Evolutionary conservation across 2,329 filamentous ascomycete species (phyloP).

Genomic region (Penicillium crustosum): DNA sequence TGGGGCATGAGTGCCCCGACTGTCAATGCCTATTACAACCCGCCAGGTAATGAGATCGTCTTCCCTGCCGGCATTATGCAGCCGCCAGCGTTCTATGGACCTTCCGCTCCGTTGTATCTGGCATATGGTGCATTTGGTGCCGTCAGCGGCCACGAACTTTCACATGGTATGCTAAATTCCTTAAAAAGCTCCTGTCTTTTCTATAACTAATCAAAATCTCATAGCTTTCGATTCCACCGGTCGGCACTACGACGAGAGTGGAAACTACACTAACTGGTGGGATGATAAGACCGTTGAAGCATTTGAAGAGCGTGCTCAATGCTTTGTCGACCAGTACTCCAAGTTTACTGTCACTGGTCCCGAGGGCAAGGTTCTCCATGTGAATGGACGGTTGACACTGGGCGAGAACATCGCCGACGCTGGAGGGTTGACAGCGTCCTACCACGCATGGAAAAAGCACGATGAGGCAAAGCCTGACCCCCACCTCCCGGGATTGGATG

Average conservation of each 20-base stretch:
- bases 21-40: constrained; percentile 67
- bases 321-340: constrained; percentile 67
- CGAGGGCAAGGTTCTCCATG: constrained; percentile 57
- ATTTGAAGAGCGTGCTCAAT: constrained; percentile 61
- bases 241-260: constrained; percentile 63
- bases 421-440: constrained; percentile 63
- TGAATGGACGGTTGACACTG: constrained; percentile 64
- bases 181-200: neutral
- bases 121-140: constrained; percentile 69
- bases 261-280: constrained; percentile 68
- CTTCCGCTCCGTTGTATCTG: constrained; percentile 61
- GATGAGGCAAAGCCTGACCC: constrained; percentile 53
- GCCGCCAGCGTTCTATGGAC: constrained; percentile 63
- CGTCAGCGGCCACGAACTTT: constrained; percentile 67
- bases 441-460: constrained; percentile 64
- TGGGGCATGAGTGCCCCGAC: constrained; percentile 63
- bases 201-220: constrained; percentile 5
- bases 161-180: constrained; percentile 49
- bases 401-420: constrained; percentile 73
- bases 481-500: constrained; percentile 60
- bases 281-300: constrained; percentile 57
- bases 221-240: constrained; percentile 66
- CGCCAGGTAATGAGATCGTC: constrained; percentile 65
- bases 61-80: constrained; percentile 72
- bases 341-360: constrained; percentile 60